A percentile compares a stretch with the other conserved stretches of the same genome.
These are phyloP conservation scores for Berkeleyomyces basicola DNA, from an alignment of 2,329 filamentous ascomycete species.

Conservation along the genomic window DNA sequence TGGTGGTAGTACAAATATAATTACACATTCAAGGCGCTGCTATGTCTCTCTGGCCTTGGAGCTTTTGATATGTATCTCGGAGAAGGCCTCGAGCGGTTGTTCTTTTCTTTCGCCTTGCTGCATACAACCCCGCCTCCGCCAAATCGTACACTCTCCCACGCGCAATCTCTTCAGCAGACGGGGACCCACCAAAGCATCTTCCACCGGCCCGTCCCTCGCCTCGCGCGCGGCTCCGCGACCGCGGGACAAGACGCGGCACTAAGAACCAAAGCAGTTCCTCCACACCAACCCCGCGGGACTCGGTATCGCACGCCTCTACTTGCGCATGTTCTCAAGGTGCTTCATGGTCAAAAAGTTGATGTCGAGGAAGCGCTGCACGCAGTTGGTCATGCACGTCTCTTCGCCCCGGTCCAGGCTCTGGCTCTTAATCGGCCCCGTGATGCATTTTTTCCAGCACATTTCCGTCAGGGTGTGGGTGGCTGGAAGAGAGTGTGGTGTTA, in stretches of 20 bases:
- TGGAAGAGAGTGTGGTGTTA: conserved; percentile 16
- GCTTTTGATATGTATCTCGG: background rate
- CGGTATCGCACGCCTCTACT: background rate
- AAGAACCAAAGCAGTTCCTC: too few relatives aligned
- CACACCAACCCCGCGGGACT: too few relatives aligned
- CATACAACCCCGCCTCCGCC: background rate
- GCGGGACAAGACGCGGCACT: too few relatives aligned
- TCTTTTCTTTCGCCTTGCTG: background rate
- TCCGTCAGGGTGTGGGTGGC: conserved; percentile 44
- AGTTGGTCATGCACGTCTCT: conserved; percentile 75
- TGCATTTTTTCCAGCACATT: conserved; percentile 89
- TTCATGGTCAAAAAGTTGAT: conserved; percentile 70
- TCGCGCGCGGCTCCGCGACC: too few relatives aligned
- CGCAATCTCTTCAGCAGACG: too few relatives aligned
- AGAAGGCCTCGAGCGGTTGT: background rate
- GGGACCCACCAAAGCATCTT: too few relatives aligned
- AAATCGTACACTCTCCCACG: background rate
- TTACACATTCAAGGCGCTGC: background rate
- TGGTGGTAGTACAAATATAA: background rate
- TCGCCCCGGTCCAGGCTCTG: conserved; percentile 60
- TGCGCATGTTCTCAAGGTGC: conserved; percentile 52
- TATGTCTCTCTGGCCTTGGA: background rate
- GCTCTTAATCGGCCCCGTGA: conserved; percentile 55
- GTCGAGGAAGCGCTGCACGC: conserved; percentile 87
- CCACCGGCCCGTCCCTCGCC: too few relatives aligned